Base-by-base conservation (phyloP, 441 rosid genomes). In the Flueggea neowawraea region DNA sequence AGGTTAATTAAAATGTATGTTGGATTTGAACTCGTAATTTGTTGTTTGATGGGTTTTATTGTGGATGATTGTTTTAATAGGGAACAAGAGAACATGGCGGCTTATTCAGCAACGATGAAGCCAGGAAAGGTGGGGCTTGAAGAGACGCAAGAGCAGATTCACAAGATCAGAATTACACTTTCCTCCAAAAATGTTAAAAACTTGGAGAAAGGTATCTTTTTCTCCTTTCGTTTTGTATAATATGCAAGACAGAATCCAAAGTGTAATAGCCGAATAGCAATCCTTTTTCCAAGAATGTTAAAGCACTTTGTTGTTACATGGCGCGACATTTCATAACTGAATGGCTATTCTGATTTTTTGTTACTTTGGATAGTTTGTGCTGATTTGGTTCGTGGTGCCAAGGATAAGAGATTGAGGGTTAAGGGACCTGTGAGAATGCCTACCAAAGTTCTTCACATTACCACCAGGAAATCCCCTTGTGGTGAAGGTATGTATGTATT, bases 361-460 rank as follows among this genome's bases (percentile, higher is more conserved):
- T 8, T 63, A 16, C 52, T 15, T 62, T 28, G 56, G 65, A 33
- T 39, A 90, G 96, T 90, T 17, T 90, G 96, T 69, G 55, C 86
- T 58, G 92, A 90, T 63, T 80, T 90, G 82, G 88, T 85, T 31
- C 91, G 95, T 22, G 95, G 96, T 62, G 96, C 92, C 8, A 87
- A 90, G 79, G 90, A 87, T 33, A 90, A 87, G 85, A 73, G 78
- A 52, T 70, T 87, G 64, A 80, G 90, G 74, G 92, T 90, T 1
- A 90, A 90, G 82, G 96, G 96, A 72, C 95, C 95, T 0, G 95
- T 87, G 73, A 87, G 92, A 67, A 90, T 87, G 87, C 95, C 96
- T 3, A 87, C 95, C 55, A 90, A 85, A 73, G 86, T 81, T 80
- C 96, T 90, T 63, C 74, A 73, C 75, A 90, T 90, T 15, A 87